Base-by-base conservation (phyloP, 768 basidiomycete species). In the Serendipita sp. region DNA sequence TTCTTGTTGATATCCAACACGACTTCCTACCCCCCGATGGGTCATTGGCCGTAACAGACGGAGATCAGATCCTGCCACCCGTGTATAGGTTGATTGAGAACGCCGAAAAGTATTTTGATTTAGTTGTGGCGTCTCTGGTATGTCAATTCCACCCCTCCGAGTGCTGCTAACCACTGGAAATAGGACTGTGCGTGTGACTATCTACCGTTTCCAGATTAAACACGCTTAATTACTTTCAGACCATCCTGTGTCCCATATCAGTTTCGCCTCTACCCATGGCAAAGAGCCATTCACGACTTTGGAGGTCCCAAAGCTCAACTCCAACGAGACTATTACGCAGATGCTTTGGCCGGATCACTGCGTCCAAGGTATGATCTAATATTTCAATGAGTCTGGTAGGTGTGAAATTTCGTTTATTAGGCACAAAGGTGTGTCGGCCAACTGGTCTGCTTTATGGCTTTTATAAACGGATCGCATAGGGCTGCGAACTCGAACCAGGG, bases 321-420 rank as follows among this genome's bases (percentile, higher is more conserved):
- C 62, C 3, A 43, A 65, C 4, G 63, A 63, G 48, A 73, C 74
- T 40, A 67, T 73, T 65, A 71, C 77, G 45, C 86, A 87, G 72
- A 78, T 81, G 31, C 73, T 91, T 36, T 92, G 90, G 90, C 89
- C 90, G 0, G 83, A 82, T 67, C 90, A 91, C 71, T 91, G 89
- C 68, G 79, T 90, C 27, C 80, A 79, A 62, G 76, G 76, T 0
- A 64, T 16, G 70, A 40, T 5, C 1, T 40, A 1, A 40, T 40
- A 13, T 6, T 13, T 40, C n/a, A 50, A 1, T 50, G 48, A 50
- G n/a, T 31, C 8, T n/a, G 8, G 8, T 50, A 31, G 6, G n/a
- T 50, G 8, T 31, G 29, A 18, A 50, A 31, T 2, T 5, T 8
- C 5, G 48, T 31, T 50, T 5, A 18, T 50, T 70, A 27, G 13